These are phyloP conservation scores for Fraxinus greggii DNA, from an alignment of 305 asterid genomes.

Conservation along the genomic window DNA sequence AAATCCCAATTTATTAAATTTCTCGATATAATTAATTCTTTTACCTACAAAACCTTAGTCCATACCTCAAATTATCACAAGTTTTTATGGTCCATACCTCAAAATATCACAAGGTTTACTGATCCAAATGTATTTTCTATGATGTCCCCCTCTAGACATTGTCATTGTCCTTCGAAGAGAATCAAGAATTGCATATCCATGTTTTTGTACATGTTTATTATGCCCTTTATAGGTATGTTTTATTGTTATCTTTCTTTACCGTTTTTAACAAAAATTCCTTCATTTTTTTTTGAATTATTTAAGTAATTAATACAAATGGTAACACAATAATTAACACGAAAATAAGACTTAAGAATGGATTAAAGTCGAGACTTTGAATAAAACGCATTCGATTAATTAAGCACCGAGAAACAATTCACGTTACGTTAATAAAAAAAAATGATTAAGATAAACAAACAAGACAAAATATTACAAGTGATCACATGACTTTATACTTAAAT, in stretches of 20 bases:
- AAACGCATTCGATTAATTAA: background rate
- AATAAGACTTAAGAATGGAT: background rate
- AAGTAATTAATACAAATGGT: background rate
- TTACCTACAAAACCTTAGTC: background rate
- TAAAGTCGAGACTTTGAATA: background rate
- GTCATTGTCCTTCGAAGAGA: slow-evolving; percentile 19
- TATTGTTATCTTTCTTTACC: background rate
- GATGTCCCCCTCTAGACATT: slow-evolving; percentile 12
- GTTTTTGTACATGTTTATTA: slow-evolving; percentile 18
- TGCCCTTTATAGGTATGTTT: background rate
- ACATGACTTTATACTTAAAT: slow-evolving; percentile 21
- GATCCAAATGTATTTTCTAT: slow-evolving; percentile 10
- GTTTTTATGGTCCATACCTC: background rate
- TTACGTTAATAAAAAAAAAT: background rate
- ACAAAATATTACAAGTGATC: slow-evolving; percentile 11
- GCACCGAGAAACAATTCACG: background rate
- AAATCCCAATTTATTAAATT: background rate
- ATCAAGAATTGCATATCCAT: slow-evolving; percentile 15
- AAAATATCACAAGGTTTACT: slow-evolving; percentile 5
- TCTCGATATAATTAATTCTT: background rate
- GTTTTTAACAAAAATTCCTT: background rate
- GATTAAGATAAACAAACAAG: slow-evolving; percentile 6
- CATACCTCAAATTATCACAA: background rate
- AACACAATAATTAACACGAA: background rate
- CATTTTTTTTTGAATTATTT: background rate